These are phyloP conservation scores for Leccinum truebloodii DNA, from an alignment of 768 basidiomycete genomes.

Conservation along the genomic window DNA sequence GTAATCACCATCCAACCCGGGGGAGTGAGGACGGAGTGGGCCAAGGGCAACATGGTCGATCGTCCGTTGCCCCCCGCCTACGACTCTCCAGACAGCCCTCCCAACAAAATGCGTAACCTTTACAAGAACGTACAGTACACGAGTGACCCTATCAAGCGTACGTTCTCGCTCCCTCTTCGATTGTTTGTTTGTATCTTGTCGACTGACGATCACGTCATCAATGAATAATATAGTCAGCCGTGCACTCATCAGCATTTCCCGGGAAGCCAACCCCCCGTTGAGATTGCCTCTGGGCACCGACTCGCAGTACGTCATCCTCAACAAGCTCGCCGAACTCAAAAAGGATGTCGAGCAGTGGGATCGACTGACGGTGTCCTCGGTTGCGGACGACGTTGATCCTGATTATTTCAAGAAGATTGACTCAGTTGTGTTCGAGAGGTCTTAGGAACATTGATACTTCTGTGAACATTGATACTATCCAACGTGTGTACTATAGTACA, in stretches of 20 bases:
- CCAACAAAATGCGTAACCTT: conserved; percentile 14
- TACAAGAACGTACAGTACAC: not conserved
- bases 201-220: not conserved
- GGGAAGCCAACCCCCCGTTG: conserved; percentile 20
- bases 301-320: conserved; percentile 16
- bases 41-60: conserved; percentile 21
- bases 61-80: conserved; percentile 18
- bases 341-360: conserved; percentile 18
- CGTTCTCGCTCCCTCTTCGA: not conserved
- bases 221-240: conserved; percentile 21
- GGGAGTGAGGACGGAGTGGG: conserved; percentile 22
- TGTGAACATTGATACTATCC: not conserved
- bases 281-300: conserved; percentile 24
- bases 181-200: not conserved
- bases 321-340: conserved; percentile 20
- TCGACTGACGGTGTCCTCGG: conserved; percentile 15
- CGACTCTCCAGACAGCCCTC: conserved; percentile 14
- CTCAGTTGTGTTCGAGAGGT: not conserved
- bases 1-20: conserved; percentile 25
- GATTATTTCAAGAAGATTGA: conserved; percentile 11
- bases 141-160: conserved; percentile 17
- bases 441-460: not conserved
- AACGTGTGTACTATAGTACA: not conserved
- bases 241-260: conserved; percentile 19
- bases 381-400: conserved; percentile 25